Evolutionary conservation across 495 filamentous ascomycete genomes (phyloP), one percentile per base, ranked within the genome.

Genomic region (Hyaloscypha variabilis): DNA sequence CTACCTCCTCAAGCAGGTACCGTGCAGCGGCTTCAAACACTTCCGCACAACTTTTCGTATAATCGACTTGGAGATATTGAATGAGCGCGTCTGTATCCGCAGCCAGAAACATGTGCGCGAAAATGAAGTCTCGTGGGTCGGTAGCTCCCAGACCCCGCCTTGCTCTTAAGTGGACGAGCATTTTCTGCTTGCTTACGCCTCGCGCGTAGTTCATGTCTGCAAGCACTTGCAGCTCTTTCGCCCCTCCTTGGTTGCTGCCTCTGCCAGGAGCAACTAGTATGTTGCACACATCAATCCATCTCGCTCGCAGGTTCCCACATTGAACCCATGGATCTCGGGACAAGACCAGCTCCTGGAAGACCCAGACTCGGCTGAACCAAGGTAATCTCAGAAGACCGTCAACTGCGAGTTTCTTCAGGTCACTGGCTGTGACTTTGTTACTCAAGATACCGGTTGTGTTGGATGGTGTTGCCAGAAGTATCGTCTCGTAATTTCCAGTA

Each of bases 291-390:
- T 39, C 57, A 6, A 11, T 42, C 57, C 57, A 59, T 59, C 57
- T 59, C 3, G 57, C 57, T 46, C 57, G 30, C 3, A 59, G 34
- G 34, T 21, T 39, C 14, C 57, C 57, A 14, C 30, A 59, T 46
- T 59, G 57, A 46, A 59, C 34, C 57, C 57, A 59, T 8, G 57
- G 57, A 28, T 59, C 57, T 25, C 25, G 21, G 6, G 57, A 59
- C 17, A 59, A 46, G 1, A 59, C 34, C 31, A 59, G 57, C 19
- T 59, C 57, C 34, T 59, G 57, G 19, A 42, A 59, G 34, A 59
- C 46, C 57, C 57, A 59, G 26, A 59, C 57, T 42, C 57, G 30
- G 11, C n/a, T 46, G 21, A 59, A 59, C 57, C 51, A 54, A 26
- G 51, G 51, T 23, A 54, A 25, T 25, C 51, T 54, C 11, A 54